phyloP scores from a whole-genome alignment of 139 green algal species.

The Picochlorum sp. region DNA sequence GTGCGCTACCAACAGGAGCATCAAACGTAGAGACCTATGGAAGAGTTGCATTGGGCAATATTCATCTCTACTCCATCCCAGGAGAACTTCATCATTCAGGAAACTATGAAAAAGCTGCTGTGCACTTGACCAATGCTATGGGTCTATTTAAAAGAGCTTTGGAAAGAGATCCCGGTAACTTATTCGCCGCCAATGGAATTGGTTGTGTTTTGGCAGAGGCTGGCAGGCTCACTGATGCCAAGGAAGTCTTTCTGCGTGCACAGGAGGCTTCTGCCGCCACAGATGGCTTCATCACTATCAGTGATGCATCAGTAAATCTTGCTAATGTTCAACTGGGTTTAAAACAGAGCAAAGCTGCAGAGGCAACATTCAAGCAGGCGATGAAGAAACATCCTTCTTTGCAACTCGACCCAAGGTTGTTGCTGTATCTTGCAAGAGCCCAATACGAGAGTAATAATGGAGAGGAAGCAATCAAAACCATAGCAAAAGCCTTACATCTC shows the following conservation, averaged over 20 bases:
- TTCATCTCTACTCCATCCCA: conserved; percentile 44
- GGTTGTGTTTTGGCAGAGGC: conserved; percentile 74
- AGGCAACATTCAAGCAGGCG: conserved; percentile 57
- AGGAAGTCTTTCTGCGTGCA: conserved; percentile 60
- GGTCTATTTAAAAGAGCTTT: conserved; percentile 7
- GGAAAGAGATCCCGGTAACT: conserved; percentile 46
- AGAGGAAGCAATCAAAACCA: conserved; percentile 42
- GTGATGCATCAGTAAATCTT: conserved; percentile 56
- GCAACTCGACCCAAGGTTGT: conserved; percentile 24
- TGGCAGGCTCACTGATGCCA: conserved; percentile 51
- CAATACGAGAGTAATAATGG: conserved; percentile 67
- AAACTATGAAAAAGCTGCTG: neutral
- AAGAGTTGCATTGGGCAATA: conserved; percentile 47
- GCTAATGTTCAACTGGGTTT: conserved; percentile 61
- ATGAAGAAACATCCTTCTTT: conserved; percentile 46
- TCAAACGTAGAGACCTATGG: conserved; percentile 32
- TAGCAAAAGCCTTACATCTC: conserved; percentile 67
- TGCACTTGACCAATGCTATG: conserved; percentile 8
- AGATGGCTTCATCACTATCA: conserved; percentile 48
- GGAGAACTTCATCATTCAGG: conserved; percentile 32
- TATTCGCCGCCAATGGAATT: conserved; percentile 80
- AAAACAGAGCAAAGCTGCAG: conserved; percentile 41
- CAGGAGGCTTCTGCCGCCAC: conserved; percentile 51
- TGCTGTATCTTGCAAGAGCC: conserved; percentile 42
- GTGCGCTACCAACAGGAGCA: conserved; percentile 5